Conservation (phyloP, 257 asterid genomes). For the Plantago ovata region DNA sequence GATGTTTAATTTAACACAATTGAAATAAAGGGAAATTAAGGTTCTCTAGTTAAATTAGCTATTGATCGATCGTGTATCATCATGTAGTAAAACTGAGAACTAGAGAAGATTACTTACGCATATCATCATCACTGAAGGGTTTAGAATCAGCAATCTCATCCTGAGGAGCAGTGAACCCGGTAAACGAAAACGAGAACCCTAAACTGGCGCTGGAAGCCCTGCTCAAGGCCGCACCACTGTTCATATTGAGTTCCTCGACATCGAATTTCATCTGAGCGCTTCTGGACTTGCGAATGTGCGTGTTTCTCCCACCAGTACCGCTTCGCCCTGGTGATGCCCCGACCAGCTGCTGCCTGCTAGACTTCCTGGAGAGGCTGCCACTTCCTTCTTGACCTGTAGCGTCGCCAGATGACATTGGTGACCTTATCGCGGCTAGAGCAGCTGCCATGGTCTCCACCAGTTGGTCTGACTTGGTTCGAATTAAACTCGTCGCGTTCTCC, state of each 20-base stretch:
- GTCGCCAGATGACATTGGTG: slow-evolving; percentile 31
- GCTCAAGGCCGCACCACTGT: slow-evolving; percentile 91
- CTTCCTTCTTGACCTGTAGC: slow-evolving; percentile 19
- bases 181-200: slow-evolving; percentile 81
- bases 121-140: slow-evolving; percentile 73
- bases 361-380: slow-evolving; percentile 53
- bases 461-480: slow-evolving; percentile 88
- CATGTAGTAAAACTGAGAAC: no score
- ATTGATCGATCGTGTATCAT: no score
- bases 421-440: slow-evolving; percentile 53
- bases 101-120: slow-evolving; percentile 52
- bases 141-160: slow-evolving; percentile 59
- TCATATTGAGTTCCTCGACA: slow-evolving; percentile 65
- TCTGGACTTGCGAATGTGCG: slow-evolving; percentile 80
- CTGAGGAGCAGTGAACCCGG: slow-evolving; percentile 82
- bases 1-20: no score
- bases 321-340: slow-evolving; percentile 60
- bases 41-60: no score
- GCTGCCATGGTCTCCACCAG: slow-evolving; percentile 72
- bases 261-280: slow-evolving; percentile 91
- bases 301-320: slow-evolving; percentile 30
- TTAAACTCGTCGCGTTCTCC: slow-evolving; percentile 49
- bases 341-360: slow-evolving; percentile 41
- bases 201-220: slow-evolving; percentile 96
- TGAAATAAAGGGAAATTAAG: no score